phyloP scores from a whole-genome alignment of 2,329 filamentous ascomycete species.

The Dothiorella sarmentorum region DNA sequence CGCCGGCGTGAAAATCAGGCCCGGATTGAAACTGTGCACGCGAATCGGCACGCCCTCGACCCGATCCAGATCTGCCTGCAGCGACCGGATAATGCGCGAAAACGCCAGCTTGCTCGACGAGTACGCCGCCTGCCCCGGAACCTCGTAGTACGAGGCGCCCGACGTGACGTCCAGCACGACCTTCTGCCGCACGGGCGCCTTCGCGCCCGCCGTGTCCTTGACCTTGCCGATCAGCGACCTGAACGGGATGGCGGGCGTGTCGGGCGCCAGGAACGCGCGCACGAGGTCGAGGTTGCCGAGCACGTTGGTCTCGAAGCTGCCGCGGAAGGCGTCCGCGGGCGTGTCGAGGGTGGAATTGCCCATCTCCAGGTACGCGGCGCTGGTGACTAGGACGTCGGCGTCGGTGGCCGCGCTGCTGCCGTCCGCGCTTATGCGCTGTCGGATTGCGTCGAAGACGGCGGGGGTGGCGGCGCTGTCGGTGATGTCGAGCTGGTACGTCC shows the following conservation, averaged over 20 bases:
- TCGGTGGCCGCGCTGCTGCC: background rate
- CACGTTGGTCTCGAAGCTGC: conserved; percentile 18
- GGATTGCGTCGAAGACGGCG: conserved; percentile 10
- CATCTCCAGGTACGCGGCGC: conserved; percentile 11
- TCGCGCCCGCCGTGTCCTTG: background rate
- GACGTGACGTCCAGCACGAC: conserved; percentile 6
- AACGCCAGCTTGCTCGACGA: conserved; percentile 12
- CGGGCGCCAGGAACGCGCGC: conserved; percentile 20
- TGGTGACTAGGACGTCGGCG: conserved; percentile 20
- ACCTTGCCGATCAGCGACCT: background rate
- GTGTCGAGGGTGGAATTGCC: conserved; percentile 1
- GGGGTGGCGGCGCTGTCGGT: background rate
- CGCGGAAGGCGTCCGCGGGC: background rate
- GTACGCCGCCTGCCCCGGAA: conserved; percentile 15
- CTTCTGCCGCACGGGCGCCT: background rate
- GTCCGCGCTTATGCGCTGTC: conserved; percentile 11
- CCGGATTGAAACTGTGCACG: background rate
- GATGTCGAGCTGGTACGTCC: conserved; percentile 17
- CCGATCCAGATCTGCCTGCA: conserved; percentile 3
- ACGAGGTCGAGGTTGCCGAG: conserved; percentile 19
- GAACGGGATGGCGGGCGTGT: background rate
- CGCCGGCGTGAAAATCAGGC: too few species aligned
- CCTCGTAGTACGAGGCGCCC: background rate
- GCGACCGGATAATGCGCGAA: conserved; percentile 2
- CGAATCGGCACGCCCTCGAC: background rate